phyloP scores from a whole-genome alignment of 345 rosid genomes.

The Durio zibethinus region DNA sequence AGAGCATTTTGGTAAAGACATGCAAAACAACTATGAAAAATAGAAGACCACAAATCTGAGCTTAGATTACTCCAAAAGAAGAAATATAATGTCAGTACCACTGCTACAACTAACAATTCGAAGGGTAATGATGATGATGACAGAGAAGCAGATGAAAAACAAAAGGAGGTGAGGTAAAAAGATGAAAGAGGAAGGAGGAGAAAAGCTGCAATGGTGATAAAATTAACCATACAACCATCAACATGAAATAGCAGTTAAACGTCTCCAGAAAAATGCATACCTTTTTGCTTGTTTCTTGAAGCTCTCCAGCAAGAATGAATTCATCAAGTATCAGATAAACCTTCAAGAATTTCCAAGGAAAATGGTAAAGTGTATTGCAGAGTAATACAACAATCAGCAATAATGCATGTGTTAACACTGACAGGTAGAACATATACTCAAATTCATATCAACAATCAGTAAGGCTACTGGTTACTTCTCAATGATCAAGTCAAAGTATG shows the following conservation, averaged over 20 bases:
- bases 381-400: not conserved
- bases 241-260: not conserved
- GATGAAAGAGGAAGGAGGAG: not conserved
- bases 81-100: not conserved
- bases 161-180: not conserved
- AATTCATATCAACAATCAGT: not conserved
- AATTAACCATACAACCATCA: not conserved
- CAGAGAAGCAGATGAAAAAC: not conserved
- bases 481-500: not conserved
- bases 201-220: not conserved
- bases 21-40: not conserved
- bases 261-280: constrained; percentile 26
- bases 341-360: constrained; percentile 25
- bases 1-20: not conserved
- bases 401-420: not conserved
- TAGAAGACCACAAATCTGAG: not conserved
- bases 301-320: constrained; percentile 97
- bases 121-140: not conserved
- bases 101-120: not conserved
- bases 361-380: not conserved
- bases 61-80: not conserved
- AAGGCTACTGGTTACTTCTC: not conserved
- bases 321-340: constrained; percentile 92
- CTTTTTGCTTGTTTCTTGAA: constrained; percentile 99
- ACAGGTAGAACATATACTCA: not conserved